Percentiles rank a stretch among this genome's conserved stretches.
These are phyloP conservation scores for Pseudomicrostroma phylloplanum DNA, from an alignment of 1,284 basidiomycete species.

Conservation along the genomic window DNA sequence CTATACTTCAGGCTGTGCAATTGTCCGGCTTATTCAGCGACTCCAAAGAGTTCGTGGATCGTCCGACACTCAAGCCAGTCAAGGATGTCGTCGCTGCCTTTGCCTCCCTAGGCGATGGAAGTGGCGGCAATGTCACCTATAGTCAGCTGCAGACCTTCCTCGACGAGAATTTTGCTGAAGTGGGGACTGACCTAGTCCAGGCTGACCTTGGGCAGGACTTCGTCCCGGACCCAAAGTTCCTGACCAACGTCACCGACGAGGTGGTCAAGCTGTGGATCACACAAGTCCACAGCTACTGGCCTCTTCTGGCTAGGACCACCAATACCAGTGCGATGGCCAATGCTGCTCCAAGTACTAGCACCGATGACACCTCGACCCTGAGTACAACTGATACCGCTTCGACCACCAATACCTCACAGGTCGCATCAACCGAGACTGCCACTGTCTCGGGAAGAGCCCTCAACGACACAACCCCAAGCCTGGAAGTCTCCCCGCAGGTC, in stretches of 20 bases:
- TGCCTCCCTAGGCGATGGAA: constrained; percentile 54
- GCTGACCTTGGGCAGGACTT: constrained; percentile 61
- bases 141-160: constrained; percentile 61
- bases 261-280: constrained; percentile 67
- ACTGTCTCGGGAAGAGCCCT: too few species aligned
- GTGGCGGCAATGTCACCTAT: constrained; percentile 57
- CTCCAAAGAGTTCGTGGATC: constrained; percentile 85
- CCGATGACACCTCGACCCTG: too few species aligned
- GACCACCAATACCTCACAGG: too few species aligned
- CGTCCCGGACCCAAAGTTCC: constrained; percentile 60
- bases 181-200: constrained; percentile 73
- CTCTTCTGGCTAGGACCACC: constrained; percentile 66
- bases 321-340: constrained; percentile 57
- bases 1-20: constrained; percentile 61
- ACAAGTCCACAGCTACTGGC: constrained; percentile 76
- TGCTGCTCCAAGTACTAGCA: too few species aligned
- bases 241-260: constrained; percentile 66
- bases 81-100: constrained; percentile 68
- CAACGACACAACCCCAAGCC: too few species aligned
- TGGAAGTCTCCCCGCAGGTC: too few species aligned
- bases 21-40: constrained; percentile 69
- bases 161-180: constrained; percentile 70
- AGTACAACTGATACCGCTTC: too few species aligned
- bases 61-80: constrained; percentile 41
- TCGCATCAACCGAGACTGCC: too few species aligned